These are phyloP conservation scores for Botrytis sinoallii DNA, from an alignment of 2,329 filamentous ascomycete species.

Conservation along the genomic window DNA sequence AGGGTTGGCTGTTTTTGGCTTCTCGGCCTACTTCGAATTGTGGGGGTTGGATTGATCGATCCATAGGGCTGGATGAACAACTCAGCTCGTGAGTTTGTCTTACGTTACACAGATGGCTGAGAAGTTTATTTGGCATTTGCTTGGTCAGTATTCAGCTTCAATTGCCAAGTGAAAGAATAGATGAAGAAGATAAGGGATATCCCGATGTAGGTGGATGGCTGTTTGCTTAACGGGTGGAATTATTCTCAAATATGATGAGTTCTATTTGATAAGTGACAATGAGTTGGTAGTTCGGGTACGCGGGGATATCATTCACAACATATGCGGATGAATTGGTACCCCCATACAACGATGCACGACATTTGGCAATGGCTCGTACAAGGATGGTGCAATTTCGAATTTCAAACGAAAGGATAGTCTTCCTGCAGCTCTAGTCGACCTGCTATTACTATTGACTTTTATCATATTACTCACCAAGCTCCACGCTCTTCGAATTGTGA, in stretches of 20 bases:
- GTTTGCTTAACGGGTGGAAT: neutral
- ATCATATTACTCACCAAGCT: neutral
- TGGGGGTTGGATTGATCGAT: neutral
- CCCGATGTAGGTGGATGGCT: neutral
- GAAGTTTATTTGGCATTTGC: neutral
- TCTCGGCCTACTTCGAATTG: neutral
- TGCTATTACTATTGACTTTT: neutral
- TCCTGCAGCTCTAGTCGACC: neutral
- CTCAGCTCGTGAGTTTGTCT: neutral
- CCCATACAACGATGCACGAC: conserved; percentile 1
- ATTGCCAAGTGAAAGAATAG: neutral
- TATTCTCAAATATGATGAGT: conserved; percentile 6
- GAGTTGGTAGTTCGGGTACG: neutral
- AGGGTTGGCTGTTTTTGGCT: conserved; percentile 1
- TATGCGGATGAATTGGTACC: neutral
- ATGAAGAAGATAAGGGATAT: conserved; percentile 1
- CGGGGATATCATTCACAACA: neutral
- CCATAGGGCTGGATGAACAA: conserved; percentile 4
- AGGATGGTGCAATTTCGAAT: neutral
- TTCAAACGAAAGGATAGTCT: neutral
- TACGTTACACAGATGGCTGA: neutral
- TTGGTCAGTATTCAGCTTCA: neutral
- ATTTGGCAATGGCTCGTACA: neutral
- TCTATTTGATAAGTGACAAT: neutral
- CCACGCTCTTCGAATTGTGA: neutral